A percentile compares a stretch with the other conserved stretches of the same genome.
These are phyloP conservation scores for Tremellales sp. DNA, from an alignment of 1,284 basidiomycete genomes.

Conservation along the genomic window DNA sequence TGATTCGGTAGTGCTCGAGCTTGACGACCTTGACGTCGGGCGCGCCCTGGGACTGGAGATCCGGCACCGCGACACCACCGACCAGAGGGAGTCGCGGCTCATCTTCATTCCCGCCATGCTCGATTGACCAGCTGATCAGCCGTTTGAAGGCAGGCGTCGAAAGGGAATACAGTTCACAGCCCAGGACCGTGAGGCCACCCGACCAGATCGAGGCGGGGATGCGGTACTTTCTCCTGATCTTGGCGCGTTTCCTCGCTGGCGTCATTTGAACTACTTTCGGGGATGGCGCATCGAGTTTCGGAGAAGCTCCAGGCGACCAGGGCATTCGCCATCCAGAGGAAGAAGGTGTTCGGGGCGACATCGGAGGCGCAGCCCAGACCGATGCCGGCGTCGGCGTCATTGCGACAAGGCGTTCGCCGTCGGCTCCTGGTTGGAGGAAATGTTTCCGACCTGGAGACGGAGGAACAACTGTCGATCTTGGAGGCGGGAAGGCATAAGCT, in stretches of 20 bases:
- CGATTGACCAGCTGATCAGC: conserved; percentile 41
- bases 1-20: conserved; percentile 61
- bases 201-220: conserved; percentile 44
- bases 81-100: conserved; percentile 40
- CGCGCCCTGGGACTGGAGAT: conserved; percentile 42
- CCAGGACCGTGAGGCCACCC: conserved; percentile 37
- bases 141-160: conserved; percentile 42
- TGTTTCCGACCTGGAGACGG: conserved; percentile 44
- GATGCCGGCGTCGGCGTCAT: conserved; percentile 42
- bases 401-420: conserved; percentile 37
- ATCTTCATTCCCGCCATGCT: conserved; percentile 30
- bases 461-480: conserved; percentile 33
- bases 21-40: conserved; percentile 43
- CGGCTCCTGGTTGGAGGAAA: conserved; percentile 40
- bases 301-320: conserved; percentile 28
- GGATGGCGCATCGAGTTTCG: conserved; percentile 8
- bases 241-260: conserved; percentile 13
- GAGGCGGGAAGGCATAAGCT: conserved; percentile 51
- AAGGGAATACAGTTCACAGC: conserved; percentile 40
- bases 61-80: conserved; percentile 46
- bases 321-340: conserved; percentile 39
- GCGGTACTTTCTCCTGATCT: conserved; percentile 27
- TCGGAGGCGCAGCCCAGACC: conserved; percentile 11
- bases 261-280: conserved; percentile 9
- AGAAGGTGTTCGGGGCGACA: conserved; percentile 18